Evolutionary conservation across 1,139 yeast genomes (phyloP).

Genomic region (Nakaseomyces glabratus): DNA sequence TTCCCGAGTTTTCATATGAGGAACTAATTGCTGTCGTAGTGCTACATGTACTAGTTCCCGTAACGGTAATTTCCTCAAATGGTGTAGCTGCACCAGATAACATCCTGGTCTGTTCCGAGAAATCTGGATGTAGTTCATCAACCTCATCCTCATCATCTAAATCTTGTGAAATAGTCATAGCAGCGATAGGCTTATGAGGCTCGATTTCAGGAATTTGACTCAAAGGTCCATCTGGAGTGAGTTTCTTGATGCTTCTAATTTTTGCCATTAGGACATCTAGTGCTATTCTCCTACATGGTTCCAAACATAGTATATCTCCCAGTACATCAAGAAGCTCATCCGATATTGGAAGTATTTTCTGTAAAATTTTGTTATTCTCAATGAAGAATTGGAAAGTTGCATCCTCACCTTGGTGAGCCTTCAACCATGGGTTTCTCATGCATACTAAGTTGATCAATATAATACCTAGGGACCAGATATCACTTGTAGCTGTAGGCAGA

Average conservation of each 20-base stretch:
- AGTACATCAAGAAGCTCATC: constrained; percentile 50
- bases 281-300: constrained; percentile 56
- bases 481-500: constrained; percentile 46
- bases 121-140: neutral
- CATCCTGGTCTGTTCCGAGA: constrained; percentile 5
- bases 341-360: constrained; percentile 39
- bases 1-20: constrained; percentile 2
- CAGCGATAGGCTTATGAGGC: neutral
- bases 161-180: neutral
- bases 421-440: constrained; percentile 86
- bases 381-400: constrained; percentile 47
- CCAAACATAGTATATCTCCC: constrained; percentile 45
- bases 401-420: constrained; percentile 56
- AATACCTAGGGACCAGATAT: constrained; percentile 83
- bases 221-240: constrained; percentile 35
- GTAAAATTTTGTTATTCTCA: constrained; percentile 44
- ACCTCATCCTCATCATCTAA: too few relatives aligned
- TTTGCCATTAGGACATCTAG: constrained; percentile 38
- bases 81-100: constrained; percentile 3
- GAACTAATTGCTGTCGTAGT: constrained; percentile 5
- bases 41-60: constrained; percentile 1
- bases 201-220: constrained; percentile 17
- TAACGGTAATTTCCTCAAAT: constrained; percentile 2
- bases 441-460: constrained; percentile 72
- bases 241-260: constrained; percentile 32